These are phyloP conservation scores for Triticum aestivum DNA, from an alignment of 176 grass and related monocot species.

Conservation along the genomic window IWGSC_CS_RefSeq_v2.1 NC_057799.1:543402640-543403139, in stretches of 20 bases:
- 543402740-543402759: constrained; percentile 94
- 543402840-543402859: constrained; percentile 93
- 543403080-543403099: constrained; percentile 95
- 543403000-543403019: background rate
- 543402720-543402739: constrained; percentile 69
- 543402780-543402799: constrained; percentile 69
- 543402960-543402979: background rate
- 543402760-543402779: constrained; percentile 53
- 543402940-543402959: background rate
- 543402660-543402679: no score
- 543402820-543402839: constrained; percentile 87
- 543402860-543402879: constrained; percentile 57
- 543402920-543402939: background rate
- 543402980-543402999: background rate
- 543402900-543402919: background rate
- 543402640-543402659: background rate
- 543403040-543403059: background rate
- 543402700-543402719: constrained; percentile 37
- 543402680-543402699: background rate
- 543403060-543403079: background rate
- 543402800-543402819: constrained; percentile 85
- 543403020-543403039: no score
- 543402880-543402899: background rate
- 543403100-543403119: constrained; percentile 96
- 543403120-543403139: constrained; percentile 36